Evolutionary conservation across 2,329 filamentous ascomycete genomes (phyloP).

Genomic region (Metarhizium guizhouense): DNA sequence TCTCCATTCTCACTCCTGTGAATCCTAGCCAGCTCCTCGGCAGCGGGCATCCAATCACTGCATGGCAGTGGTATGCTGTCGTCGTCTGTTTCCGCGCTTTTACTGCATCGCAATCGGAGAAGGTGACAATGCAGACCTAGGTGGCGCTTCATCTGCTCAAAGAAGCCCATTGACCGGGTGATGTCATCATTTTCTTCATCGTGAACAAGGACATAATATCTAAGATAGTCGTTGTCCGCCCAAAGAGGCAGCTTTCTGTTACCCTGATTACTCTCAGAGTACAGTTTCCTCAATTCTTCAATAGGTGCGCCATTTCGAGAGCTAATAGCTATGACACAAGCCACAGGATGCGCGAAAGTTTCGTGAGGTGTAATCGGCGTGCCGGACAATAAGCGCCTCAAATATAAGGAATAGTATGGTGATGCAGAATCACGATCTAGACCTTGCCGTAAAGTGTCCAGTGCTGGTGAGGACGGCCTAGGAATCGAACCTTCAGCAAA

Average conservation of each 20-base stretch:
- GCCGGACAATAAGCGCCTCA: slow-evolving; percentile 74
- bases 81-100: slow-evolving; percentile 83
- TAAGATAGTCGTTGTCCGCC: slow-evolving; percentile 84
- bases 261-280: slow-evolving; percentile 74
- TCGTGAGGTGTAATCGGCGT: slow-evolving; percentile 75
- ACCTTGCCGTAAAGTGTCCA: slow-evolving; percentile 29
- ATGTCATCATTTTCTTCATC: slow-evolving; percentile 96
- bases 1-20: slow-evolving; percentile 58
- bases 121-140: slow-evolving; percentile 94
- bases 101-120: slow-evolving; percentile 72
- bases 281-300: slow-evolving; percentile 76
- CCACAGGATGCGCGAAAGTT: slow-evolving; percentile 89
- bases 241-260: slow-evolving; percentile 67
- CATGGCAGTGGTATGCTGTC: slow-evolving; percentile 75
- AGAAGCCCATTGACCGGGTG: slow-evolving; percentile 75
- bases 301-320: slow-evolving; percentile 78
- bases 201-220: slow-evolving; percentile 94
- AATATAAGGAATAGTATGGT: slow-evolving; percentile 76
- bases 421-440: slow-evolving; percentile 49
- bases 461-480: slow-evolving; percentile 21
- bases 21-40: slow-evolving; percentile 73
- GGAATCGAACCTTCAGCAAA: slow-evolving; percentile 58
- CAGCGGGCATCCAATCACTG: slow-evolving; percentile 82
- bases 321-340: slow-evolving; percentile 90
- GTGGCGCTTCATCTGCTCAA: slow-evolving; percentile 99